These are phyloP conservation scores for Cladophialophora chaetospira DNA, from an alignment of 2,329 filamentous ascomycete genomes.

Conservation along the genomic window DNA sequence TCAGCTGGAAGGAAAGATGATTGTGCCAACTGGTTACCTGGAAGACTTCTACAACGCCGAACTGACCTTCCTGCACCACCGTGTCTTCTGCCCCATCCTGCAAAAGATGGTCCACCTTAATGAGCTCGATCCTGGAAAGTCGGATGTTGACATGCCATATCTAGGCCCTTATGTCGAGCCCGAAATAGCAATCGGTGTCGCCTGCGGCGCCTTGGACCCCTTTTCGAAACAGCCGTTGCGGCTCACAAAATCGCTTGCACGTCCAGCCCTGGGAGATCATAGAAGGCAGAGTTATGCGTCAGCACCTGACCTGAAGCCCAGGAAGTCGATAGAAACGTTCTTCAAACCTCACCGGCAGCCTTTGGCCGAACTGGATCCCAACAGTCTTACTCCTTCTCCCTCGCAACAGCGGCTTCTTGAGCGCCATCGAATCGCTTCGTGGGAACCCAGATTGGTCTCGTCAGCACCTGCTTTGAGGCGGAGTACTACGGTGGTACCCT, in stretches of 20 bases:
- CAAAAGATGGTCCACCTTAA: conserved; percentile 75
- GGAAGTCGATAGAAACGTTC: conserved; percentile 63
- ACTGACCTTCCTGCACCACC: conserved; percentile 88
- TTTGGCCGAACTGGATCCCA: conserved; percentile 68
- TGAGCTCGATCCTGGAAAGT: conserved; percentile 62
- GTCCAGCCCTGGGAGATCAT: conserved; percentile 39
- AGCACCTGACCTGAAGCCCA: conserved; percentile 59
- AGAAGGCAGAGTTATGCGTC: conserved; percentile 46
- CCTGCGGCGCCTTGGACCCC: conserved; percentile 80
- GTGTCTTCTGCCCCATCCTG: conserved; percentile 81
- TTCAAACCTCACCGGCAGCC: conserved; percentile 66
- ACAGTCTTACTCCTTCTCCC: conserved; percentile 66
- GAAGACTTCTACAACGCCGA: conserved; percentile 83
- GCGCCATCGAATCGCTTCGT: conserved; percentile 55
- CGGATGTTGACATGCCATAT: conserved; percentile 72
- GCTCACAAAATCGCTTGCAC: conserved; percentile 33
- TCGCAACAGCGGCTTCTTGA: conserved; percentile 63
- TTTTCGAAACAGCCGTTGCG: conserved; percentile 45
- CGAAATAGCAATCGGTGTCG: conserved; percentile 71
- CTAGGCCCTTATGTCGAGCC: conserved; percentile 75
- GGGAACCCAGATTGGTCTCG: conserved; percentile 56
- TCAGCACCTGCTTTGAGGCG: conserved; percentile 40
- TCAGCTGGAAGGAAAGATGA: conserved; percentile 84
- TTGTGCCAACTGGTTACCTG: conserved; percentile 78
- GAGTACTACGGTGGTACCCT: conserved; percentile 41